Conservation (phyloP, 148 eudicot genomes). For the Pharnaceum exiguum region DNA sequence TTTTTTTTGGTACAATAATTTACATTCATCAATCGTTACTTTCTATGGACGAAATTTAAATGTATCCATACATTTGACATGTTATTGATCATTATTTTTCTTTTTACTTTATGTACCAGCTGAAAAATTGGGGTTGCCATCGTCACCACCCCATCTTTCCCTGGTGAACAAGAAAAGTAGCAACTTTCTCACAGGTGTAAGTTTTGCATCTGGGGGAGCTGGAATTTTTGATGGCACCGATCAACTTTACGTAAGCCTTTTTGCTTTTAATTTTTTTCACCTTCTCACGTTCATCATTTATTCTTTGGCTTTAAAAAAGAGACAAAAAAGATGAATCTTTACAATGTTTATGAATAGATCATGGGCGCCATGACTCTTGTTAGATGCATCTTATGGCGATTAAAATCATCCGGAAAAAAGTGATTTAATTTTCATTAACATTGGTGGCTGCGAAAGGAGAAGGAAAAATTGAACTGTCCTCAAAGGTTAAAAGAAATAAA, state of each 20-base stretch:
- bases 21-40: too few species aligned
- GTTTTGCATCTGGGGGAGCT: constrained; percentile 92
- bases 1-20: too few species aligned
- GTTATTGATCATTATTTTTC: not conserved
- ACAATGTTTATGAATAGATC: too few species aligned
- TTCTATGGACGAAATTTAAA: too few species aligned
- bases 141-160: constrained; percentile 51
- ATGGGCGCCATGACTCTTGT: too few species aligned
- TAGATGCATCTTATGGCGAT: too few species aligned
- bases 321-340: not conserved
- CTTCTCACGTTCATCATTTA: too few species aligned
- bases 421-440: too few species aligned
- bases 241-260: constrained; percentile 41
- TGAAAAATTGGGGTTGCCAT: constrained; percentile 46
- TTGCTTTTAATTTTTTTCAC: not conserved
- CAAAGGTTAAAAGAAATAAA: too few species aligned
- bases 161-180: constrained; percentile 16
- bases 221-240: constrained; percentile 56
- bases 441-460: too few species aligned
- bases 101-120: constrained; percentile 35
- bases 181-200: constrained; percentile 44
- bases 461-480: too few species aligned
- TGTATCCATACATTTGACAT: constrained; percentile 6
- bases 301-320: not conserved
- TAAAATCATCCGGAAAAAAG: too few species aligned